A percentile compares a stretch with the other conserved stretches of the same genome.
These are phyloP conservation scores for Acacia confusa DNA, from an alignment of 306 rosid species.

Conservation along the genomic window DNA sequence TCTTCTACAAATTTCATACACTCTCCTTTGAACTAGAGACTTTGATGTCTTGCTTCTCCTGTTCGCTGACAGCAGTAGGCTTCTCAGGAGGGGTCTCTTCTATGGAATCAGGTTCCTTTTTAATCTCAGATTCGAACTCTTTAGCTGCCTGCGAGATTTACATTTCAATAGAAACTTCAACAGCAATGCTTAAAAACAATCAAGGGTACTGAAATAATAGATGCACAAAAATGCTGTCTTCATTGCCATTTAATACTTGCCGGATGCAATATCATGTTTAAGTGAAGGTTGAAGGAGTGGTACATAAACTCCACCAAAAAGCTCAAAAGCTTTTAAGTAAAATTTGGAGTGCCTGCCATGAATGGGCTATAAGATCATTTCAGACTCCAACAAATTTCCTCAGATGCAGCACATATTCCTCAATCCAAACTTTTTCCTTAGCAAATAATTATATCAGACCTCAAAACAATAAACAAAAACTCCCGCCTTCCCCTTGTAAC, in stretches of 20 bases:
- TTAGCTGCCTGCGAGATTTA: conserved; percentile 80
- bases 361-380: not conserved
- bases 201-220: not conserved
- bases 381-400: not conserved
- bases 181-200: conserved; percentile 1
- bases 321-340: not conserved
- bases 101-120: conserved; percentile 60
- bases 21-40: conserved; percentile 72
- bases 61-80: conserved; percentile 45
- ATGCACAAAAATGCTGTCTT: not conserved
- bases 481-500: not conserved
- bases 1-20: conserved; percentile 49
- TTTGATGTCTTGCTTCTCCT: conserved; percentile 61
- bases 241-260: not conserved
- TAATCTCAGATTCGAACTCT: conserved; percentile 93
- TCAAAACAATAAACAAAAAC: not conserved
- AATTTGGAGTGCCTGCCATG: not conserved
- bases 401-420: not conserved
- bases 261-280: not conserved
- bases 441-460: not conserved
- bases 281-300: not conserved
- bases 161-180: conserved; percentile 24
- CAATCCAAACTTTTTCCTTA: not conserved
- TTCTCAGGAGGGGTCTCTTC: conserved; percentile 48
- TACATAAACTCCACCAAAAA: conserved; percentile 9